Evolutionary conservation across 345 rosid genomes (phyloP).

Genomic region (Camelina neglecta): DNA sequence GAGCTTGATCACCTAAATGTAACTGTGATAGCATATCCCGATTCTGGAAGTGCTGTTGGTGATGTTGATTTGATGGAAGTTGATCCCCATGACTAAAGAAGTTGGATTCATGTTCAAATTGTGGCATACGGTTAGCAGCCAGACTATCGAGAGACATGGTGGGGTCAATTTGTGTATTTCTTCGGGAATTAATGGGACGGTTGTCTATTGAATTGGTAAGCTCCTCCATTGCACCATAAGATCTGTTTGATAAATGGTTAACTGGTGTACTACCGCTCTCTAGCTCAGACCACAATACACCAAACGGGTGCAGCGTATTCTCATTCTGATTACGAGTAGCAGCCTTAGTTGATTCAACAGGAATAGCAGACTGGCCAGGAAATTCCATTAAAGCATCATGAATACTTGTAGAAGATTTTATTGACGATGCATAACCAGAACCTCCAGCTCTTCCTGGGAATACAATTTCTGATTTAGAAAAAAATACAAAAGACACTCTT

Average conservation of each 20-base stretch:
- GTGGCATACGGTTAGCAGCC: conserved; percentile 48
- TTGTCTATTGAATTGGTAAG: conserved; percentile 44
- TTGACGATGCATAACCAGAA: conserved; percentile 37
- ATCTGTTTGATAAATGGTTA: conserved; percentile 48
- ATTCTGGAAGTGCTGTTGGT: conserved; percentile 49
- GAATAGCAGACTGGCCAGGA: conserved; percentile 42
- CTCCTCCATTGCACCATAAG: conserved; percentile 41
- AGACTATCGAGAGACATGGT: conserved; percentile 41
- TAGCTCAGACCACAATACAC: conserved; percentile 68
- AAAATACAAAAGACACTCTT: conserved; percentile 7
- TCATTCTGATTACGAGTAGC: conserved; percentile 48
- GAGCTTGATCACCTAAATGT: conserved; percentile 40
- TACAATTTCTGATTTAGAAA: conserved; percentile 51
- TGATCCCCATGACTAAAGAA: conserved; percentile 48
- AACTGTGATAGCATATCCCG: conserved; percentile 43
- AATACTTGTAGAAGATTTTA: conserved; percentile 37
- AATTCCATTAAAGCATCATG: conserved; percentile 40
- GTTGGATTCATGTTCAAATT: conserved; percentile 45
- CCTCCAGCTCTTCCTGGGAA: conserved; percentile 57
- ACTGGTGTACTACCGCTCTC: conserved; percentile 47
- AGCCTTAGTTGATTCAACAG: conserved; percentile 46
- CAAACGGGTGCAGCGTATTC: conserved; percentile 65
- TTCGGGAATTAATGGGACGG: conserved; percentile 47
- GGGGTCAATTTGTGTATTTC: conserved; percentile 41
- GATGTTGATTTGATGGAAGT: conserved; percentile 46